Conservation (phyloP, 768 basidiomycete genomes). For the Rhodotorula paludigena region DNA sequence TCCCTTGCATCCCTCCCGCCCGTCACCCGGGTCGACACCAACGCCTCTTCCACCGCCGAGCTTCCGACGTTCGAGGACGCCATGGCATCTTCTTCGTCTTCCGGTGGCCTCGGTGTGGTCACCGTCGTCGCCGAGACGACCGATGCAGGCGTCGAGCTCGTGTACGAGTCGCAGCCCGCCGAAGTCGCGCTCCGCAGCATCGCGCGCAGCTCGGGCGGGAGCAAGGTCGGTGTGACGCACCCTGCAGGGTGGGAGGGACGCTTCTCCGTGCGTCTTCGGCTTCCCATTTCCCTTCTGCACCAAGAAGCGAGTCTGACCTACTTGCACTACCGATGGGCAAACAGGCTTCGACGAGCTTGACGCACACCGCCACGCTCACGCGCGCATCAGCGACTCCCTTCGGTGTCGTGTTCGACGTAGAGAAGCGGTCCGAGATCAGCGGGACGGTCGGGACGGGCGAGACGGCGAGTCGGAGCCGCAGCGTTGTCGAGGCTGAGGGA, state of each 20-base stretch:
- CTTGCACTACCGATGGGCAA: not conserved
- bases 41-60: not conserved
- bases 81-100: not conserved
- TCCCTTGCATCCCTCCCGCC: not conserved
- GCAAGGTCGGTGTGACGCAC: not conserved
- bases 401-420: not conserved
- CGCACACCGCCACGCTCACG: not conserved
- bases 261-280: not conserved
- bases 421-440: not conserved
- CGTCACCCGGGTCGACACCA: not conserved
- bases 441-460: not conserved
- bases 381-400: not conserved
- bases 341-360: not conserved
- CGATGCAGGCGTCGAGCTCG: conserved; percentile 8
- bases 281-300: no score
- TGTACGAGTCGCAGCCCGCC: not conserved
- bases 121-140: not conserved
- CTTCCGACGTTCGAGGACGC: conserved; percentile 6
- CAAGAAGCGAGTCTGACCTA: no score
- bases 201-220: not conserved
- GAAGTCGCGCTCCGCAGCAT: not conserved
- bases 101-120: not conserved
- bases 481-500: not conserved
- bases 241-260: not conserved
- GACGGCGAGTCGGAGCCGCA: not conserved